phyloP scores from a whole-genome alignment of 73 alveolate genomes.

The Diophrys appendiculata region DNA sequence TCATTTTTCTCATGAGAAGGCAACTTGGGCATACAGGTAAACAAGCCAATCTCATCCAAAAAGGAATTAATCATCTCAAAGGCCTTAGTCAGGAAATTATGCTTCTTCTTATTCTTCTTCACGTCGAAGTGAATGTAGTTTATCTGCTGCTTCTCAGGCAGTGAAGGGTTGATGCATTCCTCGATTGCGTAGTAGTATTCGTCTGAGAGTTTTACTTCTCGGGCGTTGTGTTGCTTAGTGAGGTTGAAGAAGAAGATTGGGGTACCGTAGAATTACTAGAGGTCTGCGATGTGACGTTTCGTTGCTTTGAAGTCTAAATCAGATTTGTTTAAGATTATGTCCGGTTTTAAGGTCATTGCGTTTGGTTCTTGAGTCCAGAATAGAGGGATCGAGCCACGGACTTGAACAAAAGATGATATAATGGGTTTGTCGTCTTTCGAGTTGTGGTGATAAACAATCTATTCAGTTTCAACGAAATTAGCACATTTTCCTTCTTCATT shows the following conservation, averaged over 20 bases:
- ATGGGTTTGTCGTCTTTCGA: slow-evolving; percentile 76
- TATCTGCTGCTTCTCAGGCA: slow-evolving; percentile 59
- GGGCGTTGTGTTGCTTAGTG: slow-evolving; percentile 67
- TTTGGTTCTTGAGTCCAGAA: slow-evolving; percentile 91
- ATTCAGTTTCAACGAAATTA: slow-evolving; percentile 90
- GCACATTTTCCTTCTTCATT: slow-evolving; percentile 92
- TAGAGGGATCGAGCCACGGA: slow-evolving; percentile 96
- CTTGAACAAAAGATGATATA: slow-evolving; percentile 78
- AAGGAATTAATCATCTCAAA: slow-evolving; percentile 16
- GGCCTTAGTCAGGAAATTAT: slow-evolving; percentile 13
- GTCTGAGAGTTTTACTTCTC: slow-evolving; percentile 71
- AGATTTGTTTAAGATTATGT: slow-evolving; percentile 62
- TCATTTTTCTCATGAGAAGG: not conserved
- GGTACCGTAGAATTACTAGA: slow-evolving; percentile 73
- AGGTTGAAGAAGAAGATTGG: slow-evolving; percentile 69
- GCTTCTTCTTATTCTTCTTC: slow-evolving; percentile 66
- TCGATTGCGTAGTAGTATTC: slow-evolving; percentile 64
- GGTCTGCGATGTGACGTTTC: slow-evolving; percentile 75
- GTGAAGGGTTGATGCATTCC: slow-evolving; percentile 48
- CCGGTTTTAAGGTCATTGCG: slow-evolving; percentile 80
- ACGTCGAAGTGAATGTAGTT: slow-evolving; percentile 79
- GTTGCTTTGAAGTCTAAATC: slow-evolving; percentile 78
- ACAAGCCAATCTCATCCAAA: slow-evolving; percentile 42
- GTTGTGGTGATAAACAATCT: slow-evolving; percentile 70
- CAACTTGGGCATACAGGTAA: not conserved